Evolutionary conservation across 176 grass and related monocot species (phyloP).

Genomic region (Paspalum vaginatum): DNA sequence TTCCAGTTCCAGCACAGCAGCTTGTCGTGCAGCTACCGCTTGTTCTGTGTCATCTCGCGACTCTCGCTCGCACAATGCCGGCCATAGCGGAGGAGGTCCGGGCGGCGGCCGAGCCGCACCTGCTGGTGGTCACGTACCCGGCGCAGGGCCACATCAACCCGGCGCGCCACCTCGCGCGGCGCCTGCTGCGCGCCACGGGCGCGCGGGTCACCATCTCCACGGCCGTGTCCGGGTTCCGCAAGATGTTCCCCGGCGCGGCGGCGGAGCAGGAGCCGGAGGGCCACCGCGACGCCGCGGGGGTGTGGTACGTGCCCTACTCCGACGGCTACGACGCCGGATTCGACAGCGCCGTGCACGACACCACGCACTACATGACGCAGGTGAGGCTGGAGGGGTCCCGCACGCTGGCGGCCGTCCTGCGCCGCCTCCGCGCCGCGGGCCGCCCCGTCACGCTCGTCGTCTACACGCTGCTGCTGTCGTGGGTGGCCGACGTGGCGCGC

Average conservation of each 20-base stretch:
- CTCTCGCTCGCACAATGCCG: slow-evolving; percentile 17
- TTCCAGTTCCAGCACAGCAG: not conserved
- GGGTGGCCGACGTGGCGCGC: slow-evolving; percentile 54
- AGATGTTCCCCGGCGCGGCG: slow-evolving; percentile 41
- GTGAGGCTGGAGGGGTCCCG: slow-evolving; percentile 5
- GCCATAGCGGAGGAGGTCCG: slow-evolving; percentile 30
- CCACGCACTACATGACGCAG: slow-evolving; percentile 29
- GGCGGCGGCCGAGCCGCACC: slow-evolving; percentile 38
- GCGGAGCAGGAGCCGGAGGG: not conserved
- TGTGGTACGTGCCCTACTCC: slow-evolving; percentile 56
- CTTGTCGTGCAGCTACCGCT: not conserved
- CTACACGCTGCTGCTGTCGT: slow-evolving; percentile 54
- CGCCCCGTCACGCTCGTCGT: slow-evolving; percentile 49
- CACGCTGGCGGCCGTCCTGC: slow-evolving; percentile 41
- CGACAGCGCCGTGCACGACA: slow-evolving; percentile 18
- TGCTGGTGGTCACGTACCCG: slow-evolving; percentile 55
- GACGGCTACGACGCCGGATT: slow-evolving; percentile 60
- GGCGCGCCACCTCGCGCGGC: slow-evolving; percentile 54
- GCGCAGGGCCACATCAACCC: slow-evolving; percentile 81
- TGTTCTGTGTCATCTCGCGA: not conserved
- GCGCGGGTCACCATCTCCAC: slow-evolving; percentile 61
- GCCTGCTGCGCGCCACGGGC: slow-evolving; percentile 38
- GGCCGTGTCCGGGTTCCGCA: slow-evolving; percentile 48
- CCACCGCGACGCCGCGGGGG: slow-evolving; percentile 33
- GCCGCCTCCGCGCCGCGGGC: slow-evolving; percentile 28